These are phyloP conservation scores for Ustilago xerochloae DNA, from an alignment of 1,284 basidiomycete species.

Conservation along the genomic window DNA sequence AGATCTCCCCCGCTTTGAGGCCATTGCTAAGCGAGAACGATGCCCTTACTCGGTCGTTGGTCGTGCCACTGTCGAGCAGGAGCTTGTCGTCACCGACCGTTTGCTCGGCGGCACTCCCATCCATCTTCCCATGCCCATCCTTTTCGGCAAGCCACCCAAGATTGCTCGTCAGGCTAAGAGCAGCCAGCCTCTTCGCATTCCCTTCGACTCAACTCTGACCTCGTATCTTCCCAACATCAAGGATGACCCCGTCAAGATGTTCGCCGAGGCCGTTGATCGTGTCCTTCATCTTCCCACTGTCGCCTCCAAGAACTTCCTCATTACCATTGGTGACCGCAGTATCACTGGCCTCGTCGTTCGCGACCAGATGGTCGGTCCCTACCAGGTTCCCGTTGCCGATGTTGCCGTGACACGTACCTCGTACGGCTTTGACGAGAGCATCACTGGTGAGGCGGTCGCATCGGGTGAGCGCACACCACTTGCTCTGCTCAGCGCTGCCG, in stretches of 20 bases:
- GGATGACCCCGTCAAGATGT: slow-evolving; percentile 70
- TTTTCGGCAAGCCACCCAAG: slow-evolving; percentile 96
- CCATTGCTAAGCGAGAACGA: slow-evolving; percentile 85
- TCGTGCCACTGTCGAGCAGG: slow-evolving; percentile 78
- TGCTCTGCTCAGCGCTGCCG: slow-evolving; percentile 85
- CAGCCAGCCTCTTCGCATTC: slow-evolving; percentile 71
- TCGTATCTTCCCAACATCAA: slow-evolving; percentile 73
- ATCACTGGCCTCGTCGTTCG: slow-evolving; percentile 94
- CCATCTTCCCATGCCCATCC: slow-evolving; percentile 89
- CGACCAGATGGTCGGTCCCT: slow-evolving; percentile 99
- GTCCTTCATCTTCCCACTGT: slow-evolving; percentile 91
- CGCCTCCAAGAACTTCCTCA: slow-evolving; percentile 94
- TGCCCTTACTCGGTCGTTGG: slow-evolving; percentile 94
- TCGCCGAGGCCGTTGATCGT: slow-evolving; percentile 76
- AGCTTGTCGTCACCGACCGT: slow-evolving; percentile 89
- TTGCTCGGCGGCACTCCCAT: slow-evolving; percentile 84
- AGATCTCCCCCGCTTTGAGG: slow-evolving; percentile 74
- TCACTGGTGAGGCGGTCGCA: slow-evolving; percentile 90
- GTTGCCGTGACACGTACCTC: slow-evolving; percentile 93
- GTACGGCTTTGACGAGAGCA: slow-evolving; percentile 86
- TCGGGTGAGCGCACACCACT: slow-evolving; percentile 96
- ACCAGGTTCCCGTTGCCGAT: slow-evolving; percentile 97
- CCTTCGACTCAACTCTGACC: slow-evolving; percentile 80
- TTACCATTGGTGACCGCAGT: slow-evolving; percentile 95
- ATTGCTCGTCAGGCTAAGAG: slow-evolving; percentile 83